Base-by-base conservation (phyloP, 1,284 basidiomycete genomes). In the Pascua sp. region DNA sequence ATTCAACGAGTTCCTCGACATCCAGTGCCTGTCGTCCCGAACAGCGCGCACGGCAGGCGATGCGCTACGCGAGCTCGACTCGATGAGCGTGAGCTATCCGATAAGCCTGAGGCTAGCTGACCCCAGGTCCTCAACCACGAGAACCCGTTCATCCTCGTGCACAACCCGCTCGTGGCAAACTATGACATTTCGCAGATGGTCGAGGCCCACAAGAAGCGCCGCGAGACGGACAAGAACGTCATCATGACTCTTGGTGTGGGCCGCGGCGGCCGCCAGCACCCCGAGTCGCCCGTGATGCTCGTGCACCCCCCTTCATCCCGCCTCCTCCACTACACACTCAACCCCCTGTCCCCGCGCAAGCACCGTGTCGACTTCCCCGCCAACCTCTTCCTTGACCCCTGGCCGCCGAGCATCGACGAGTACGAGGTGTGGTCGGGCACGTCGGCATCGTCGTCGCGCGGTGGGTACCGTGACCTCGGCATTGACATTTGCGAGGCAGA, bases 41-140 rank as follows among this genome's bases (percentile, higher is more conserved):
- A 87, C 90, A 68, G 93, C 92, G 2, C 88, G 87, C 74, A 92
- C 92, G 2, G 87, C 91, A 0, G 95, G 96, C 12, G 96, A 98
- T 75, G 93, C 93, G 38, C 86, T 99, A 82, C 87, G 96, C 60
- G 94, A 98, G 77, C 87, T 98, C 64, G 98, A 98, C 79, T 89
- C 88, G 51, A 89, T 90, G 76, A 62, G 64, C 52, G 70, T 71
- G 56, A 61, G 71, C 60, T 42, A 36, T 13, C 18, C 12, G n/a
- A 8, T 9, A 2, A 1, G 16, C 16, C 1, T 32, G 12, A 18
- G 5, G 10, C 7, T 32, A 38, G 42, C 56, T 56, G 32, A 53
- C 40, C 62, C 55, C 87, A 92, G 66, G 84, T 98, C 67, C 88
- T 98, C 67, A 90, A 91, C 36, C 85, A 85, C 57, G 94, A 98